Evolutionary conservation across 2,329 filamentous ascomycete genomes (phyloP).

Genomic region (Didymosphaeria variabile): DNA sequence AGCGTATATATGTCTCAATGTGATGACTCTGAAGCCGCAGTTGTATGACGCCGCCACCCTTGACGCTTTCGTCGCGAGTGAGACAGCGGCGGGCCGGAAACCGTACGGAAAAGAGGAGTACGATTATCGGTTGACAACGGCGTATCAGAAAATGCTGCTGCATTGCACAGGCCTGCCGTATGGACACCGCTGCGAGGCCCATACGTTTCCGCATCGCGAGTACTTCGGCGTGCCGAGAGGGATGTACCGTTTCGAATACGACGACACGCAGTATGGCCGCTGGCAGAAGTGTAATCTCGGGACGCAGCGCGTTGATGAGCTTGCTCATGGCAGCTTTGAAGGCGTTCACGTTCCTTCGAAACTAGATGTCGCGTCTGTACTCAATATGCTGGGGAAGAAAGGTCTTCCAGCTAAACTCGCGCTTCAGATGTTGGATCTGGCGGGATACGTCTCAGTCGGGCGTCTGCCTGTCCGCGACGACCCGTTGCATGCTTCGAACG

Average conservation of each 20-base stretch:
- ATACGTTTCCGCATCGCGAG: conserved; percentile 11
- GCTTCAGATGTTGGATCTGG: conserved; percentile 18
- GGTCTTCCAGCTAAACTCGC: conserved; percentile 21
- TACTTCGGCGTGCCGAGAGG: conserved; percentile 8
- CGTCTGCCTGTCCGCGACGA: conserved; percentile 14
- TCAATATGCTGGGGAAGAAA: conserved; percentile 15
- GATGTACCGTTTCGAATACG: not conserved
- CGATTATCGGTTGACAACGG: not conserved
- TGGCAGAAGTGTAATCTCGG: conserved; percentile 5
- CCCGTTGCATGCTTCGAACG: conserved; percentile 19
- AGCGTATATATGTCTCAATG: conserved; percentile 5
- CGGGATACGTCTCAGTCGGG: conserved; percentile 13
- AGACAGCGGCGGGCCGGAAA: not conserved
- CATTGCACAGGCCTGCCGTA: conserved; percentile 7
- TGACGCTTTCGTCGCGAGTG: not conserved
- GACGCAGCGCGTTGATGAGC: not conserved
- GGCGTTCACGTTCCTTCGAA: not conserved
- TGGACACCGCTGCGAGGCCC: not conserved
- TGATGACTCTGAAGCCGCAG: not conserved
- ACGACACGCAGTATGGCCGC: not conserved
- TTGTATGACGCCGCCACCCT: not conserved
- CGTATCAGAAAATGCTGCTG: conserved; percentile 5
- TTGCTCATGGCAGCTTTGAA: not conserved
- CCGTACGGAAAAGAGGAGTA: not conserved
- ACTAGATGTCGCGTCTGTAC: conserved; percentile 14